Evolutionary conservation across 164 flowering plant species (phyloP).

Genomic region (Piper longum): DNA sequence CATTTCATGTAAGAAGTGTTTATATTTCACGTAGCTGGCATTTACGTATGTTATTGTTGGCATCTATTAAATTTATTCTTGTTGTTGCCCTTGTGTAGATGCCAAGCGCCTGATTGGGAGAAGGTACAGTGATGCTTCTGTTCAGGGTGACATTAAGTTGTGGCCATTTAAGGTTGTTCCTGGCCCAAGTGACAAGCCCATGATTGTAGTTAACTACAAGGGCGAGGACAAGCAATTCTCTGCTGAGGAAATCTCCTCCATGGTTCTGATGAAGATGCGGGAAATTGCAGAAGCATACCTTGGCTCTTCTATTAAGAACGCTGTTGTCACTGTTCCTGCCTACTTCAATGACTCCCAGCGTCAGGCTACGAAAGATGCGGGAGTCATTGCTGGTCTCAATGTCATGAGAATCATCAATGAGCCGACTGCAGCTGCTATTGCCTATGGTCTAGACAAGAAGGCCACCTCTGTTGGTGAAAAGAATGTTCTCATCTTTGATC

Average conservation of each 20-base stretch:
- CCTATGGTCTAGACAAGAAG: conserved; percentile 1
- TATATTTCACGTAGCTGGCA: too few relatives aligned
- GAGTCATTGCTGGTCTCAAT: not conserved
- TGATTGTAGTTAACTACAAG: not conserved
- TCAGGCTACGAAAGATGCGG: conserved; percentile 39
- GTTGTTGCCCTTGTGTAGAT: not conserved
- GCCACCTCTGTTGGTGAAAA: not conserved
- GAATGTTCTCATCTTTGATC: conserved; percentile 27
- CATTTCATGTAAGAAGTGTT: too few relatives aligned
- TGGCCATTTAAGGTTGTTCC: conserved; percentile 4
- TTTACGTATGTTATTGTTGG: too few relatives aligned
- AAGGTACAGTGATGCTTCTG: not conserved
- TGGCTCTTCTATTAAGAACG: not conserved
- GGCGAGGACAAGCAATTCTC: conserved; percentile 3
- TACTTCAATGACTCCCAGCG: conserved; percentile 30
- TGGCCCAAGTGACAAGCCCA: not conserved
- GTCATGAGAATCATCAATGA: not conserved
- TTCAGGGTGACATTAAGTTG: conserved; percentile 2
- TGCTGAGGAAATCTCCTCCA: not conserved
- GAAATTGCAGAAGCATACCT: too few relatives aligned
- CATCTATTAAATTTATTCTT: too few relatives aligned
- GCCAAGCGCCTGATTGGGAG: conserved; percentile 5
- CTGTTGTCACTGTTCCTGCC: not conserved
- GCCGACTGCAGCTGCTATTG: conserved; percentile 2
- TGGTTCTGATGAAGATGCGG: too few relatives aligned